A percentile compares a stretch with the other conserved stretches of the same genome.
These are phyloP conservation scores for Cryomyces antarcticus DNA, from an alignment of 495 filamentous ascomycete genomes.

Conservation along the genomic window DNA sequence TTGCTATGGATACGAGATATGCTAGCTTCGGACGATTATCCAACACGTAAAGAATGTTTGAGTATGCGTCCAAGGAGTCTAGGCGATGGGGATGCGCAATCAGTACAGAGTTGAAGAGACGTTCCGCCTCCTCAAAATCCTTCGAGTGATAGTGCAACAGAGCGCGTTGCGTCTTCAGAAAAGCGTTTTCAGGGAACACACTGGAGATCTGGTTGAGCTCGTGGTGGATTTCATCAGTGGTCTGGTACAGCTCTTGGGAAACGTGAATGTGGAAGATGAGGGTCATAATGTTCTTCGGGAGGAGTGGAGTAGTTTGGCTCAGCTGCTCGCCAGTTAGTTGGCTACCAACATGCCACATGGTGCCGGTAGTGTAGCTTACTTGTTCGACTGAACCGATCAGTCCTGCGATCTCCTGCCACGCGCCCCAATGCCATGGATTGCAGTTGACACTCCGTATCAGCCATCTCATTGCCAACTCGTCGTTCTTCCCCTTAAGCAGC, in stretches of 20 bases:
- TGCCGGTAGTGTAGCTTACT: conserved; percentile 34
- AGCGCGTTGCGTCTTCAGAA: conserved; percentile 75
- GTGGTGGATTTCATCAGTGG: conserved; percentile 46
- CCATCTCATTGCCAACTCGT: conserved; percentile 60
- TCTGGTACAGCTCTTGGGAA: conserved; percentile 78
- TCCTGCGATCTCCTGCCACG: conserved; percentile 73
- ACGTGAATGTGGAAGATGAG: conserved; percentile 83
- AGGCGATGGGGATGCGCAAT: conserved; percentile 67
- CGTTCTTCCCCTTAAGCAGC: conserved; percentile 77
- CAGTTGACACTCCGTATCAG: conserved; percentile 66
- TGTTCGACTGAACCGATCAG: conserved; percentile 66
- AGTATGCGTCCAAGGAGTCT: conserved; percentile 83
- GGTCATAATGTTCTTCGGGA: conserved; percentile 82
- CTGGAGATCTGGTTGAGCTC: conserved; percentile 53
- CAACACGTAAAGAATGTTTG: conserved; percentile 92
- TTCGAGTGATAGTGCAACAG: conserved; percentile 85
- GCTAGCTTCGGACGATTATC: conserved; percentile 68
- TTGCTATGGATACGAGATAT: conserved; percentile 77
- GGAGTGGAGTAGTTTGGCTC: conserved; percentile 13
- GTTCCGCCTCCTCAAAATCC: conserved; percentile 69
- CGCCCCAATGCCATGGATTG: conserved; percentile 88
- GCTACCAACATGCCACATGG: not conserved
- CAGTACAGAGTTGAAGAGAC: conserved; percentile 66
- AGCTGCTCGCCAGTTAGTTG: not conserved
- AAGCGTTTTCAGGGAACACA: conserved; percentile 72